Evolutionary conservation across 768 basidiomycete genomes (phyloP), one percentile per base, ranked within the genome.

Genomic region (Coprinopsis marcescibilis): DNA sequence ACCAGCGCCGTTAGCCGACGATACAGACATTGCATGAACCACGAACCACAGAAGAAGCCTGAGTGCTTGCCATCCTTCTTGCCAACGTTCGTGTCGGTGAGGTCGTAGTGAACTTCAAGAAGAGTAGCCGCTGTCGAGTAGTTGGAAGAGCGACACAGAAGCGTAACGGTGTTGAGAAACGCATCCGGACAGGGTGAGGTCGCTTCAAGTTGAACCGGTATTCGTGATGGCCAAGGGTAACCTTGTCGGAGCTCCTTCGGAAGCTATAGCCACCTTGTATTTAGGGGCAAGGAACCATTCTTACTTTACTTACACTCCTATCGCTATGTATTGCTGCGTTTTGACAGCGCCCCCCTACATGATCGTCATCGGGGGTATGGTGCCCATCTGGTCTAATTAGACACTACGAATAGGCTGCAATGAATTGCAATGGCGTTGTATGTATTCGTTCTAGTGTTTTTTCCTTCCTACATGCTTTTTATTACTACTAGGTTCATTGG

Each of bases 61-160:
- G 73, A n/a, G 75, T 71, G 64, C 76, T 80, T 36, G 78, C 74
- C 80, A 82, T 82, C 68, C 77, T 74, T 40, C 21, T 7, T n/a
- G 57, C 42, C n/a, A 32, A 32, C 30, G 39, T 23, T n/a, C 29
- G 10, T 10, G 34, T 8, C 38, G 2, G 26, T 6, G 30, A 20
- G 4, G 21, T 15, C 14, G 45, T 12, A 12, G 45, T 21, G 27
- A 25, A 27, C 4, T 4, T 25, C 17, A 44, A 26, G 46, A 14
- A 12, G 36, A 44, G 15, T 14, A 41, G 24, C 43, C 38, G 41
- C 29, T 40, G 15, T 41, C 30, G 23, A 43, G 17, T 12, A 19
- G 10, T 8, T 8, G n/a, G 30, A 32, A 32, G 30, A 8, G 30
- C 8, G 30, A 32, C 8, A n/a, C 30, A n/a, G 8, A 8, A 8